These are phyloP conservation scores for Penicillium digitatum DNA, from an alignment of 2,329 filamentous ascomycete genomes.

Conservation along the genomic window DNA sequence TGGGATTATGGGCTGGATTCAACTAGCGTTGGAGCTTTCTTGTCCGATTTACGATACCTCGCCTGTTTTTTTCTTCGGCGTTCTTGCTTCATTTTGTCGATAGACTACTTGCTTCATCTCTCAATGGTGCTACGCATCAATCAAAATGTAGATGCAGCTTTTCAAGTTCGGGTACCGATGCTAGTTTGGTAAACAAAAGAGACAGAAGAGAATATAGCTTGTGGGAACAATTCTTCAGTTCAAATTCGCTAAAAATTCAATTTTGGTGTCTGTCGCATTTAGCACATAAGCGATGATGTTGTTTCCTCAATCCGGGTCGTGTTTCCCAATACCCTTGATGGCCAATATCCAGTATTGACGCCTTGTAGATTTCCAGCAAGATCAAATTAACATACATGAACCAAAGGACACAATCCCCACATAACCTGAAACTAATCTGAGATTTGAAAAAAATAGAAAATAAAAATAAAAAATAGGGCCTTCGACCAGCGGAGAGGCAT, in stretches of 20 bases:
- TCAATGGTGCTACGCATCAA: background rate
- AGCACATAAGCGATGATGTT: background rate
- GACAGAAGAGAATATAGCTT: background rate
- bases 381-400: background rate
- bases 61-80: background rate
- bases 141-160: background rate
- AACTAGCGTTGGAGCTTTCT: background rate
- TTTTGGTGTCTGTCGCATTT: background rate
- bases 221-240: background rate
- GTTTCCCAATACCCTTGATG: background rate
- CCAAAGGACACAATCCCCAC: background rate
- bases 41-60: constrained; percentile 5
- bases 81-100: background rate
- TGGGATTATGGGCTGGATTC: background rate
- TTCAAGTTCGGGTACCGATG: background rate
- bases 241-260: background rate
- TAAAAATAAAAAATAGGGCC: too few relatives aligned
- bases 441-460: too few relatives aligned
- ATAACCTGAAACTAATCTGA: background rate
- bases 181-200: background rate
- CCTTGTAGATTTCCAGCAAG: background rate
- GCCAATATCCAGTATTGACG: background rate
- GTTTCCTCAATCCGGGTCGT: background rate
- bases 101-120: constrained; percentile 3
- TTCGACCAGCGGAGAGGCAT: constrained; percentile 3